phyloP scores from a whole-genome alignment of 495 filamentous ascomycete genomes.

The Mytilinidion resinicola region DNA sequence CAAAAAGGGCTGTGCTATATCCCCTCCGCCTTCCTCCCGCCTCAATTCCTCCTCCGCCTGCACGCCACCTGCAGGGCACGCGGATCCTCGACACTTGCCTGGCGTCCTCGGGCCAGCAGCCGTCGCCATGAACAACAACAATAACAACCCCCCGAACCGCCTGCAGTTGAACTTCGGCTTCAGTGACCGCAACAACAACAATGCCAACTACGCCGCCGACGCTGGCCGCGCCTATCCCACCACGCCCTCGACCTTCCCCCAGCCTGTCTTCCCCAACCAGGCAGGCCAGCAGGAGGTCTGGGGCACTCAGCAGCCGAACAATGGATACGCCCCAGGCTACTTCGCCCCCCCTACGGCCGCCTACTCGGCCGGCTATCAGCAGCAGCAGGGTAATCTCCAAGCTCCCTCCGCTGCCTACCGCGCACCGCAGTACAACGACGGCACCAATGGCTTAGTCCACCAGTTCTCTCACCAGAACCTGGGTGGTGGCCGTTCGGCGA shows the following conservation, averaged over 20 bases:
- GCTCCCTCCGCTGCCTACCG: constrained; percentile 47
- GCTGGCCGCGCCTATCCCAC: constrained; percentile 77
- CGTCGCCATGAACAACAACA: constrained; percentile 24
- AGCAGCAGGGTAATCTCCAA: constrained; percentile 48
- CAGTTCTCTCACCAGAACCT: constrained; percentile 98
- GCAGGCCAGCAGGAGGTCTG: constrained; percentile 45
- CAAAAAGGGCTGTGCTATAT: background rate
- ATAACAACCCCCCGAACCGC: constrained; percentile 30
- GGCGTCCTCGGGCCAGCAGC: constrained; percentile 1
- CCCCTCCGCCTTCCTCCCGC: background rate
- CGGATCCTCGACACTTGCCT: background rate
- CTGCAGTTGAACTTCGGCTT: constrained; percentile 42
- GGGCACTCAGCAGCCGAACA: constrained; percentile 46
- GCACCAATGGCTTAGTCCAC: constrained; percentile 76
- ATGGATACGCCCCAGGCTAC: constrained; percentile 47
- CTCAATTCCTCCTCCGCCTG: background rate
- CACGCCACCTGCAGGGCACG: too few species aligned
- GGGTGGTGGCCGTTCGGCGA: constrained; percentile 54
- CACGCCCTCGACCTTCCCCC: constrained; percentile 92
- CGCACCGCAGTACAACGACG: constrained; percentile 45
- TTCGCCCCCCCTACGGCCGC: constrained; percentile 58
- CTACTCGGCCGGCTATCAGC: constrained; percentile 56
- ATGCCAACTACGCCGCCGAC: constrained; percentile 30
- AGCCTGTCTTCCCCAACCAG: constrained; percentile 68
- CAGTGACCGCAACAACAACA: constrained; percentile 28